Base-by-base conservation (phyloP, 352 stramenopile species). In the Pythium apleroticum region DNA sequence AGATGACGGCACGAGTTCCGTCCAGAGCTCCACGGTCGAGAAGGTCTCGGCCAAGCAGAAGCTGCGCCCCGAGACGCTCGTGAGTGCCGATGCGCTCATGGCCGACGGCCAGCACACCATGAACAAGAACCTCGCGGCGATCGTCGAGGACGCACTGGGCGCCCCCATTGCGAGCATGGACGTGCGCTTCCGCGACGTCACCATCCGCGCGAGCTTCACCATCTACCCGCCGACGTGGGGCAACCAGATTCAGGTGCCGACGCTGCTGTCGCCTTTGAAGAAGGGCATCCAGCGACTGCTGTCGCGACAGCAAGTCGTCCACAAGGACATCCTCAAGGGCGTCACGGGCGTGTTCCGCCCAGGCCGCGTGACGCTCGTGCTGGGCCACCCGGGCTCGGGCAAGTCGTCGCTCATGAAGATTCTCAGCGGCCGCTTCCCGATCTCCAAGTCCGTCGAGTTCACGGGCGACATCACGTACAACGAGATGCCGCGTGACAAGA, bases 381-480 rank as follows among this genome's bases (percentile, higher is more conserved):
- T 89, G 1, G 74, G 74, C n/a, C 65, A 74, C 31, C 74, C 74
- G 7, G 69, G 72, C 39, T 81, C 74, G 3, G 74, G 74, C 39
- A 78, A 78, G 52, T 81, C 74, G 39, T 61, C 71, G 41, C 60
- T 84, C 12, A 67, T 84, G 71, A 89, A 89, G 55, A 70, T 82
- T 43, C 67, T 89, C 2, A 73, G 63, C 30, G 78, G 78, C 20
- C 73, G 73, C 10, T 89, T 89, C 68, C 76, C 76, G 48, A 73
- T 84, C 60, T 61, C 61, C 52, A 75, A 71, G 12, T 76, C 75
- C 52, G 78, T 87, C 20, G 52, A 73, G n/a, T 48, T 84, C 20
- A 72, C 50, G 6, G 80, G 80, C 8, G 64, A 78, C 7, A 70
- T 89, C 41, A 46, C 66, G 20, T 89, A 82, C 73, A 85, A 83